Percentiles rank a stretch among this genome's conserved stretches.
Conservation (phyloP, 257 asterid species). For the Fraxinus pennsylvanica region DNA sequence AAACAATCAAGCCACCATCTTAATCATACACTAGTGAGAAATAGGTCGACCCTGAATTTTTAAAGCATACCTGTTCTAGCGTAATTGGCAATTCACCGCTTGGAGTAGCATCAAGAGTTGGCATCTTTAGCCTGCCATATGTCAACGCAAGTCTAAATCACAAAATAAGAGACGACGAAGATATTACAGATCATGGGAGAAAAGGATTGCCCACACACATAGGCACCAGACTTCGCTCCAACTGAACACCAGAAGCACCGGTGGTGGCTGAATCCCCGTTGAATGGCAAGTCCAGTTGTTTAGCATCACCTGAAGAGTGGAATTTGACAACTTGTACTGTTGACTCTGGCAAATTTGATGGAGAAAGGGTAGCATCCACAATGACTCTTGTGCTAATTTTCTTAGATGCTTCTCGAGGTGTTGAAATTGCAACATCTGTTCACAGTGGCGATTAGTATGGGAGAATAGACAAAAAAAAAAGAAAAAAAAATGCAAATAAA, state of each 20-base stretch:
- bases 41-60: not conserved
- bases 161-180: conserved; percentile 13
- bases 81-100: conserved; percentile 24
- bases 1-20: conserved; percentile 1
- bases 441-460: conserved; percentile 22
- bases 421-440: conserved; percentile 26
- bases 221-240: conserved; percentile 11
- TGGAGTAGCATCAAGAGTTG: conserved; percentile 6
- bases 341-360: conserved; percentile 29
- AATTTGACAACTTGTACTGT: conserved; percentile 31
- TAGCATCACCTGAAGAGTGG: conserved; percentile 30
- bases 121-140: conserved; percentile 29
- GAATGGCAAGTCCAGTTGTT: conserved; percentile 26
- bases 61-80: conserved; percentile 29
- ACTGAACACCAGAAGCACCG: conserved; percentile 25
- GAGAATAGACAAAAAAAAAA: not conserved
- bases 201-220: conserved; percentile 27
- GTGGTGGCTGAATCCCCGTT: conserved; percentile 28
- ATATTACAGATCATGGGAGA: not conserved
- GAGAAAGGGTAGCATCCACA: conserved; percentile 24
- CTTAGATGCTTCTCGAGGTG: conserved; percentile 25
- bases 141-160: not conserved
- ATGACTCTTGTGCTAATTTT: conserved; percentile 27
- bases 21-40: not conserved
- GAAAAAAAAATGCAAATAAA: not conserved